A percentile compares a stretch with the other conserved stretches of the same genome.
Evolutionary conservation across 352 stramenopile genomes (phyloP).

Genomic region (Phytophthora uliginosa): DNA sequence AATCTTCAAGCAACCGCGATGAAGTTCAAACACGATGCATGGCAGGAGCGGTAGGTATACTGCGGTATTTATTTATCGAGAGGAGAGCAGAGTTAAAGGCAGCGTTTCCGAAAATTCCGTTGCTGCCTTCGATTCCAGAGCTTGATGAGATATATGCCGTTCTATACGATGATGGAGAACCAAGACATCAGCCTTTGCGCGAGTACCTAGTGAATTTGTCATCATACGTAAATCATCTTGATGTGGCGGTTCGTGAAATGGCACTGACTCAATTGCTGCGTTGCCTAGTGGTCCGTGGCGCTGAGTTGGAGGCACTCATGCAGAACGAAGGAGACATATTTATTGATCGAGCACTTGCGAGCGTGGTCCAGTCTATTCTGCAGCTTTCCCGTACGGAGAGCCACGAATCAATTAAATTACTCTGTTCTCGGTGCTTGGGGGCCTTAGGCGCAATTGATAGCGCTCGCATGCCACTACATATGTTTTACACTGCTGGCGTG

Average conservation of each 20-base stretch:
- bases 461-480: constrained; percentile 73
- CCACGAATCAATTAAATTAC: constrained; percentile 69
- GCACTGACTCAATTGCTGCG: constrained; percentile 77
- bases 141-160: constrained; percentile 73
- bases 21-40: constrained; percentile 34
- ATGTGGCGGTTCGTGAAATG: constrained; percentile 82
- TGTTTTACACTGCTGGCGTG: constrained; percentile 63
- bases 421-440: constrained; percentile 81
- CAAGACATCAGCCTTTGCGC: constrained; percentile 44
- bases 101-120: constrained; percentile 72
- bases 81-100: constrained; percentile 65
- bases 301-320: constrained; percentile 73
- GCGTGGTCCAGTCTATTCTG: constrained; percentile 75
- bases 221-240: constrained; percentile 81
- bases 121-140: constrained; percentile 74
- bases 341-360: constrained; percentile 66
- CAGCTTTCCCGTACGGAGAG: constrained; percentile 75
- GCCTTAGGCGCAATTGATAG: constrained; percentile 85
- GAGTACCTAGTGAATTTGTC: constrained; percentile 71
- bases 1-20: constrained; percentile 15
- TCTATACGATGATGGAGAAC: constrained; percentile 72
- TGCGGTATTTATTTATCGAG: constrained; percentile 86
- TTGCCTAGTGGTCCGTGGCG: constrained; percentile 65
- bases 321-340: constrained; percentile 78
- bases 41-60: constrained; percentile 41